These are phyloP conservation scores for Neurospora sp. DNA, from an alignment of 495 filamentous ascomycete species.

Conservation along the genomic window DNA sequence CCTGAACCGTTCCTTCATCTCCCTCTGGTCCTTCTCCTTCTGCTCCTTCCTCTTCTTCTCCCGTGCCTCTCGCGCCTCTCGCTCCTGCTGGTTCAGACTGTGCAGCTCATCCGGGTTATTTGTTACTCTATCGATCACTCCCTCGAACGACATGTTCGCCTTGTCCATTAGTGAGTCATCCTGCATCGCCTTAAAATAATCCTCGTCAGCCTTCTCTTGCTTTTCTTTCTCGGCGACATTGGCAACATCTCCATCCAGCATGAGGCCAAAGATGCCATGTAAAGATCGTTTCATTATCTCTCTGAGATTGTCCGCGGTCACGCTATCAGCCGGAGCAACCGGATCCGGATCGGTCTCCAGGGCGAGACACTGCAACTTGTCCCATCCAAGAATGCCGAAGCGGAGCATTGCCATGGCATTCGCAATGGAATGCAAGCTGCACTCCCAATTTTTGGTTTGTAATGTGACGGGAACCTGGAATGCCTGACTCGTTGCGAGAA, in stretches of 20 bases:
- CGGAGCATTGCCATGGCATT: conserved; percentile 11
- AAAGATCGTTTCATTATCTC: not conserved
- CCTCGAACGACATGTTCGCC: not conserved
- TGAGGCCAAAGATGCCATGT: not conserved
- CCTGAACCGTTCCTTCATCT: not conserved
- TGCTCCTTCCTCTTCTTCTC: not conserved
- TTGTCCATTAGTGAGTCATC: not conserved
- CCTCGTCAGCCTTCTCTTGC: not conserved
- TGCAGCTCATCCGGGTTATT: not conserved
- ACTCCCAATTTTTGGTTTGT: conserved; percentile 6
- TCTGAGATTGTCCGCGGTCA: not conserved
- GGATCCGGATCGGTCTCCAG: not conserved
- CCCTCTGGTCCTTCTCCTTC: not conserved
- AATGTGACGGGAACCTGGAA: not conserved
- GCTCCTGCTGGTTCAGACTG: not conserved
- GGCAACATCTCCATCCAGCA: not conserved
- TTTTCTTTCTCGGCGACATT: not conserved
- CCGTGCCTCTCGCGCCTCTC: not conserved
- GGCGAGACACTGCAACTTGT: not conserved
- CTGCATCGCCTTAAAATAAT: not conserved
- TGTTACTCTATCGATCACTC: not conserved
- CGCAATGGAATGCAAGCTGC: conserved; percentile 9
- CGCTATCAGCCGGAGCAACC: not conserved
- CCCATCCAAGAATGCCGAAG: conserved; percentile 11
- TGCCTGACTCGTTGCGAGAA: not conserved